Base-by-base conservation (phyloP, 306 rosid species). In the Purshia tridentata region DNA sequence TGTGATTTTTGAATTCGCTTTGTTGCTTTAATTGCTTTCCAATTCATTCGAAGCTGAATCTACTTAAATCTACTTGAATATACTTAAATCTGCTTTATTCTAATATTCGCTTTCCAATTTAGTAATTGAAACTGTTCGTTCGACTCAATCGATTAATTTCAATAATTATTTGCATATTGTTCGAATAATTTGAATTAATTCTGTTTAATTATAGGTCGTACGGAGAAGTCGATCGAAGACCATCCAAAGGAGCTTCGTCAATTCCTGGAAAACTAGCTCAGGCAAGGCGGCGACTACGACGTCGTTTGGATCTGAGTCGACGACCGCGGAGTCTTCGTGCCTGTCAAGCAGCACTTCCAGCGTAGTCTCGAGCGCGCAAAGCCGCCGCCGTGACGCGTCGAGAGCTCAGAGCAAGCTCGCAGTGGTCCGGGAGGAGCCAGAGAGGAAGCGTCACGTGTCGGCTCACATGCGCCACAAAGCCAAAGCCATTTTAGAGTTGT, bases 201-300 rank as follows among this genome's bases (percentile, higher is more conserved):
- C 72, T 19, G 11, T 15, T 37, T 16, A 8, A 55, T 14, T 19
- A 83, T 72, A 93, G 98, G 85, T 87, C 75, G 82, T 70, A 22
- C 84, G 94, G 77, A 94, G 70, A 86, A 81, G 78, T 22, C 86
- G 94, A 22, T 84, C 98, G 68, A 94, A 88, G 89, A 76, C 85
- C 35, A 29, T 29, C 23, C 76, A 48, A 20, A 73, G 85, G 81
- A 65, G 75, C 52, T 72, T 87, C 67, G 83, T 44, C 20, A 62
- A n/a, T 14, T 47, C 78, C 55, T 71, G 65, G 75, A 73, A 77
- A 42, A 16, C 41, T 45, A 56, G 40, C 59, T 52, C 86, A 16
- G 73, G 15, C 14, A 46, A 53, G 56, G 70, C 20, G 11, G 76
- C 37, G 5, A 58, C 29, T 2, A 78, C 71, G 80, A 46, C 69